Percentiles rank a stretch among this genome's conserved stretches.
Evolutionary conservation across 805 yeast genomes (phyloP).

Genomic region (Metschnikowia cubensis): DNA sequence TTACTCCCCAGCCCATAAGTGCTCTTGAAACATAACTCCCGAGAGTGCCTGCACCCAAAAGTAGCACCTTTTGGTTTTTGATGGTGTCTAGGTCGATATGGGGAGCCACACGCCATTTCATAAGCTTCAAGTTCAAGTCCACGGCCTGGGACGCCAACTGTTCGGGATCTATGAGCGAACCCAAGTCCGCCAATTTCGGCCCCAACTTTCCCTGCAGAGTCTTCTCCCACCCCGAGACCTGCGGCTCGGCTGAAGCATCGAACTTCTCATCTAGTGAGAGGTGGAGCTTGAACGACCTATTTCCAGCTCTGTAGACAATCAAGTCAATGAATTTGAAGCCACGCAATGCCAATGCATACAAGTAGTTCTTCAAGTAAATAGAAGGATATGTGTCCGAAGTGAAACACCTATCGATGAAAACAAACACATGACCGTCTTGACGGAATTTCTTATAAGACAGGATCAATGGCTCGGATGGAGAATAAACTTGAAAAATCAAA

Average conservation of each 20-base stretch:
- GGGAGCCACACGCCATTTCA: constrained; percentile 97
- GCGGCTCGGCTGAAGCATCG: constrained; percentile 25
- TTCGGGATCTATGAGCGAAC: constrained; percentile 73
- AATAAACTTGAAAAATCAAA: not conserved
- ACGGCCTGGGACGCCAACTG: constrained; percentile 88
- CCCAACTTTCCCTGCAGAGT: constrained; percentile 66
- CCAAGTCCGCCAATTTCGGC: constrained; percentile 81
- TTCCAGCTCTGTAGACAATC: constrained; percentile 23
- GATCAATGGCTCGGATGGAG: not conserved
- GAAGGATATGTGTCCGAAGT: constrained; percentile 36
- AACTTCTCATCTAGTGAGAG: constrained; percentile 16
- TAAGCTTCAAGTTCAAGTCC: constrained; percentile 81
- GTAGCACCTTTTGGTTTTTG: constrained; percentile 56
- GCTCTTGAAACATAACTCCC: constrained; percentile 90
- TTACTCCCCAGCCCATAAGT: constrained; percentile 91
- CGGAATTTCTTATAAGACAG: not conserved
- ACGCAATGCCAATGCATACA: constrained; percentile 41
- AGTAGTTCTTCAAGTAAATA: constrained; percentile 54
- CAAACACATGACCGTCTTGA: constrained; percentile 18
- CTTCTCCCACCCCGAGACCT: constrained; percentile 87
- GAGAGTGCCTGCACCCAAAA: constrained; percentile 95
- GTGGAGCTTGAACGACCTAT: constrained; percentile 15
- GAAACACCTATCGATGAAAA: constrained; percentile 32
- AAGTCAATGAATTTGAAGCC: constrained; percentile 22
- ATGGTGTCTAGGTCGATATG: constrained; percentile 65